Evolutionary conservation across 2,329 filamentous ascomycete species (phyloP), one percentile per base, ranked within the genome.

Genomic region (Stemphylium beticola): DNA sequence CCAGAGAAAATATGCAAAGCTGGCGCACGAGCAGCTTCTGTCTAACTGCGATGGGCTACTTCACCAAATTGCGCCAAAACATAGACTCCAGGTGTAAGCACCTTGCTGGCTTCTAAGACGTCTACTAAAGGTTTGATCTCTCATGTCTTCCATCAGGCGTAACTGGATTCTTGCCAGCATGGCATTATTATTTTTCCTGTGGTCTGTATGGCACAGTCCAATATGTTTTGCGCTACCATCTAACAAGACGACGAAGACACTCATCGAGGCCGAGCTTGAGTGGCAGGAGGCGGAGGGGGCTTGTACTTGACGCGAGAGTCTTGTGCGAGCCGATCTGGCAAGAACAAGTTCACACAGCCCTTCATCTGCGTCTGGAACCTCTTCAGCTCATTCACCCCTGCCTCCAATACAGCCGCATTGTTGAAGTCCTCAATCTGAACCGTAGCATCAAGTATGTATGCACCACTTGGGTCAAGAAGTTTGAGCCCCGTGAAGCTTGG

Each of bases 231-330:
- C 47, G 9, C 18, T 37, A 9, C 15, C 26, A 9, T 22, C 29
- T 6, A 34, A 22, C 32, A 43, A 10, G 4, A 33, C 4, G 17
- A 43, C 12, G 33, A 14, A 14, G 17, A 15, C 6, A n/a, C 22
- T 69, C 64, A 72, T 14, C 64, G 65, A 48, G 51, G 53, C 29
- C 62, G 62, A 15, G 37, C 41, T 45, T 53, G 64, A 7, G 48
- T 50, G 26, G 55, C 58, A 24, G 55, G 43, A 14, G 60, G 49
- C 34, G 58, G 57, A 34, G 64, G 63, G 12, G 69, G 57, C 31
- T 65, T 69, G 58, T 78, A 83, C 69, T 82, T 86, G 34, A 85
- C 82, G 51, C 85, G 78, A 3, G 85, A 85, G 67, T 88, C 85
- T 58, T 88, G 73, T 22, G 82, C 77, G 44, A 88, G 71, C 44